A percentile compares a stretch with the other conserved stretches of the same genome.
Evolutionary conservation across 2,329 filamentous ascomycete genomes (phyloP).

Genomic region (Periconia sp.): DNA sequence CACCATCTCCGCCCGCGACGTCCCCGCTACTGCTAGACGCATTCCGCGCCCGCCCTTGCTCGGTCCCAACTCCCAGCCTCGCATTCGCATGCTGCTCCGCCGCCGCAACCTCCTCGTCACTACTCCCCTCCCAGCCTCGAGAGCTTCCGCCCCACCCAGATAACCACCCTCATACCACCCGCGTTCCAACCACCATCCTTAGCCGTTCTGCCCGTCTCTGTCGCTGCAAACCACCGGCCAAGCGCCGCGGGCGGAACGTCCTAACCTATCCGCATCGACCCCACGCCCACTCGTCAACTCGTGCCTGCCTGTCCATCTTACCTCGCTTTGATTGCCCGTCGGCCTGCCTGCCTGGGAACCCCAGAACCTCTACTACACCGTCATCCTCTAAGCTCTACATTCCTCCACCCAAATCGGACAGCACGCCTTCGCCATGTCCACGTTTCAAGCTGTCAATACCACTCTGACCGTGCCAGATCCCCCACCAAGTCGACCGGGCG

Average conservation of each 20-base stretch:
- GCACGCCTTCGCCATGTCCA: conserved; percentile 48
- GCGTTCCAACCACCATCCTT: not conserved
- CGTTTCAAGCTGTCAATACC: conserved; percentile 64
- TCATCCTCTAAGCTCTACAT: too few species aligned
- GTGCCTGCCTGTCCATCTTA: not conserved
- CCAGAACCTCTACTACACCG: too few species aligned
- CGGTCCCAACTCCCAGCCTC: conserved; percentile 21
- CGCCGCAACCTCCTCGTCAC: conserved; percentile 36
- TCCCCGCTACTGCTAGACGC: not conserved
- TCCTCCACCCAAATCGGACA: too few species aligned
- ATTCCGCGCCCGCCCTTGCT: not conserved
- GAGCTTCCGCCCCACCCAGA: not conserved
- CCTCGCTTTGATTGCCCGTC: too few species aligned
- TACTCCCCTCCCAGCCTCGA: conserved; percentile 41
- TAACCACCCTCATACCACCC: not conserved
- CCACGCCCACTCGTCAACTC: not conserved
- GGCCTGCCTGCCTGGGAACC: too few species aligned
- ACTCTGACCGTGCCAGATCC: conserved; percentile 49
- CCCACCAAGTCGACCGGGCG: conserved; percentile 49
- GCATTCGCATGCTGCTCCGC: conserved; percentile 42
- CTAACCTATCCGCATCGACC: not conserved
- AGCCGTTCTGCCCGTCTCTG: not conserved
- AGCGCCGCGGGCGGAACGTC: conserved; percentile 11
- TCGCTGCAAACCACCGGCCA: conserved; percentile 9
- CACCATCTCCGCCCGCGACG: not conserved